Evolutionary conservation across 73 alveolate species (phyloP).

Genomic region (Uronychia binucleata): DNA sequence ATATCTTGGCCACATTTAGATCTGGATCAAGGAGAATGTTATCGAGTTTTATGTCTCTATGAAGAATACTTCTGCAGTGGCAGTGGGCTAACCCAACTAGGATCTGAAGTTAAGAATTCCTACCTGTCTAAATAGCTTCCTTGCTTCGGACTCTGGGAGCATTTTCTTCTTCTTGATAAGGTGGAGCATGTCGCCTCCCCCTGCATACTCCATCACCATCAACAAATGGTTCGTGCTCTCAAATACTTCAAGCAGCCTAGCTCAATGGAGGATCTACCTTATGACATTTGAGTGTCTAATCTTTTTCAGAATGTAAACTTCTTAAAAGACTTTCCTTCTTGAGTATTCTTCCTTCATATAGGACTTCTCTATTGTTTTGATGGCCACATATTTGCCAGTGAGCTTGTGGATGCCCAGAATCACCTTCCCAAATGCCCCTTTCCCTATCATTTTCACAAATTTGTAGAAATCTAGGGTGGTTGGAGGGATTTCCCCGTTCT

Average conservation of each 20-base stretch:
- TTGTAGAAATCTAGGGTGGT: constrained; percentile 68
- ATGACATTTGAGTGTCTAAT: constrained; percentile 73
- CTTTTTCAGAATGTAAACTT: constrained; percentile 66
- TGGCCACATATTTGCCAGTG: constrained; percentile 70
- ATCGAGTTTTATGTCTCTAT: constrained; percentile 89
- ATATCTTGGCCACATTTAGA: constrained; percentile 74
- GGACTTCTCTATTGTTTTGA: constrained; percentile 63
- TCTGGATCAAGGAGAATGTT: constrained; percentile 82
- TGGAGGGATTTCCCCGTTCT: constrained; percentile 47
- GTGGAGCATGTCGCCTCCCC: constrained; percentile 88
- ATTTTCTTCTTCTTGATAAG: constrained; percentile 74
- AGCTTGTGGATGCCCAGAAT: constrained; percentile 63
- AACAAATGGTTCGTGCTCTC: constrained; percentile 86
- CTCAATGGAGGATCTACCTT: not conserved
- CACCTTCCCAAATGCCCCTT: constrained; percentile 75
- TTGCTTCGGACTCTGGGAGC: constrained; percentile 82
- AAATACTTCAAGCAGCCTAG: constrained; percentile 85
- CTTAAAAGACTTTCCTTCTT: constrained; percentile 66
- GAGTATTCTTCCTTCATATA: constrained; percentile 70
- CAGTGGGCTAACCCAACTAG: constrained; percentile 74
- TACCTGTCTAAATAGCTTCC: constrained; percentile 75
- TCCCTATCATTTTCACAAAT: constrained; percentile 62
- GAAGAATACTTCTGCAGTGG: constrained; percentile 82
- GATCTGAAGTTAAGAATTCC: not conserved
- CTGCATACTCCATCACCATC: constrained; percentile 92